Evolutionary conservation across 352 stramenopile genomes (phyloP).

Genomic region (Globisporangium perplexum): DNA sequence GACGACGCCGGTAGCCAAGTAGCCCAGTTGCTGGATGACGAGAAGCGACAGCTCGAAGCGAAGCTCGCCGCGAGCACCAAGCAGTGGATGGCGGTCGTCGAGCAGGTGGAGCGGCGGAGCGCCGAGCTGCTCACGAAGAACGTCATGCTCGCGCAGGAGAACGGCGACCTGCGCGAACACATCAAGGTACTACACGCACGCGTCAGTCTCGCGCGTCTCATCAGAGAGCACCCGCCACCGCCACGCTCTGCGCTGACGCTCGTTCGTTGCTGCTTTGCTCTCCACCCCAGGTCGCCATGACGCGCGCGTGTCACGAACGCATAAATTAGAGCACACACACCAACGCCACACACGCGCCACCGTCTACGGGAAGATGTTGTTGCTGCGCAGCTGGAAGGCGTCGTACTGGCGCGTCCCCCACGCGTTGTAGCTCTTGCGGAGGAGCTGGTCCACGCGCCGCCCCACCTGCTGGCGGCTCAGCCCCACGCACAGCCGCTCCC

Average conservation of each 20-base stretch:
- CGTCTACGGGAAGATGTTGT: conserved; percentile 82
- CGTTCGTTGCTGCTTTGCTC: too few species aligned
- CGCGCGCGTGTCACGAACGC: not conserved
- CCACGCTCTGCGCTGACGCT: too few species aligned
- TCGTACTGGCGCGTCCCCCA: conserved; percentile 90
- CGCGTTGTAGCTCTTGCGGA: conserved; percentile 86
- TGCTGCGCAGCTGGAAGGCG: conserved; percentile 85
- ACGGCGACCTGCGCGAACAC: conserved; percentile 34
- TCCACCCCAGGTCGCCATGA: not conserved
- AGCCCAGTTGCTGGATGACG: conserved; percentile 7
- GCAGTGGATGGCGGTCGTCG: conserved; percentile 36
- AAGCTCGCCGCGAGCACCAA: conserved; percentile 26
- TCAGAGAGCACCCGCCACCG: too few species aligned
- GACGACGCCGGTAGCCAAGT: not conserved
- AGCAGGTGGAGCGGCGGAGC: conserved; percentile 53
- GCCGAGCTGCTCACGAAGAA: conserved; percentile 64
- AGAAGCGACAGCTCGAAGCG: conserved; percentile 31
- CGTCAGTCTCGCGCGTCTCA: too few species aligned
- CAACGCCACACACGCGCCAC: not conserved
- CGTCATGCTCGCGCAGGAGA: conserved; percentile 66
- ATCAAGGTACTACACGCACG: conserved; percentile 17
- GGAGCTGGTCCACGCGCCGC: conserved; percentile 70
- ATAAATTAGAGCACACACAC: not conserved
- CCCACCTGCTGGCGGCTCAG: conserved; percentile 60
- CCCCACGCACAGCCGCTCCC: conserved; percentile 59